phyloP scores from a whole-genome alignment of 169 alveolate species.

The Eimeria falciformis region DNA sequence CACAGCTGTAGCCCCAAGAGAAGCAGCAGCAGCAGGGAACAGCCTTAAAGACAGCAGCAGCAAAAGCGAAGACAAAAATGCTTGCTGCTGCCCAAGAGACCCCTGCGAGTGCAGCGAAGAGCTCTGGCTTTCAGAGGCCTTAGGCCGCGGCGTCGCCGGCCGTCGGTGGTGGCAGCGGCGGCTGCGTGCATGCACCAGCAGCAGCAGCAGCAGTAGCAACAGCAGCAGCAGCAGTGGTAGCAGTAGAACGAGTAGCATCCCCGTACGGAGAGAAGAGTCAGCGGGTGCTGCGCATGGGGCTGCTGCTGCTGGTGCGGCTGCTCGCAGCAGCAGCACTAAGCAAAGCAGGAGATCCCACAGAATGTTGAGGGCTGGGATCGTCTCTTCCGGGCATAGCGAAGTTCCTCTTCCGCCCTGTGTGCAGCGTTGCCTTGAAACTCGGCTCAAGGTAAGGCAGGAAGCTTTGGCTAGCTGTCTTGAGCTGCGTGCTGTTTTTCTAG shows the following conservation, averaged over 20 bases:
- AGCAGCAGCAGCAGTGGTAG: constrained; percentile 26
- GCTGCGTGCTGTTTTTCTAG: neutral
- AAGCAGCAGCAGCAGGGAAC: constrained; percentile 12
- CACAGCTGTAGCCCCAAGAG: neutral
- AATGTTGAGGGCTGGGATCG: neutral
- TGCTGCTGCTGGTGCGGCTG: neutral
- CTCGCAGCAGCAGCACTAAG: constrained; percentile 1
- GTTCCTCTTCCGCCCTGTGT: neutral
- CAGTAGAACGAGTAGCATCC: constrained; percentile 6
- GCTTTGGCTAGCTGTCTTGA: constrained; percentile 17
- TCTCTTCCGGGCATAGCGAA: neutral
- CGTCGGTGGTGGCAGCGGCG: constrained; percentile 30
- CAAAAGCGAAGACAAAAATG: constrained; percentile 17
- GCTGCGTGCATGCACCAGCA: constrained; percentile 48
- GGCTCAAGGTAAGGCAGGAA: neutral
- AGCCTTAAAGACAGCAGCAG: constrained; percentile 16
- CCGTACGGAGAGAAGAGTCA: neutral
- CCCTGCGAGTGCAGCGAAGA: constrained; percentile 15
- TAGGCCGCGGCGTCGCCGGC: constrained; percentile 40
- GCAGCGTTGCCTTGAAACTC: neutral
- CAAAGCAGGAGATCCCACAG: neutral
- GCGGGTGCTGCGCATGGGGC: neutral
- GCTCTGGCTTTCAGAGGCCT: constrained; percentile 29
- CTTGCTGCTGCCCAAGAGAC: constrained; percentile 5
- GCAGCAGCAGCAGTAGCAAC: constrained; percentile 43